phyloP scores from a whole-genome alignment of 805 yeast genomes.

The Wickerhamomyces pijperi region DNA sequence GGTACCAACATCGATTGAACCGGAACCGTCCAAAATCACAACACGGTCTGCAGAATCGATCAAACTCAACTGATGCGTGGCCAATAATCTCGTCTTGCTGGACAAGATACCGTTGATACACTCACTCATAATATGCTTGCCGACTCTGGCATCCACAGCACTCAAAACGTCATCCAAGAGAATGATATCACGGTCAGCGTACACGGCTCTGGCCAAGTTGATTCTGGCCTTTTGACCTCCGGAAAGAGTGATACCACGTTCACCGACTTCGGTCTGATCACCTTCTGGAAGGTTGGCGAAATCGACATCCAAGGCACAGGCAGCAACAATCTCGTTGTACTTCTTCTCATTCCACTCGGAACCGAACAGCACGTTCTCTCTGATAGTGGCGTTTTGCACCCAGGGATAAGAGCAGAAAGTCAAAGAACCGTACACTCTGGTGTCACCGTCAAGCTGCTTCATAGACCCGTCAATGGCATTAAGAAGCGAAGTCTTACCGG shows the following conservation, averaged over 20 bases:
- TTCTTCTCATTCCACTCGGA: conserved; percentile 33
- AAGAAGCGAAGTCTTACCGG: conserved; percentile 70
- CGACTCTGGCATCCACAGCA: conserved; percentile 83
- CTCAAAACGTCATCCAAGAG: conserved; percentile 70
- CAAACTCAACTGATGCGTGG: conserved; percentile 75
- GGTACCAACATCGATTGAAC: conserved; percentile 55
- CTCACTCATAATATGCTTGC: conserved; percentile 61
- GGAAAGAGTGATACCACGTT: conserved; percentile 75
- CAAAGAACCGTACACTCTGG: conserved; percentile 42
- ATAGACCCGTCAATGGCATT: conserved; percentile 65
- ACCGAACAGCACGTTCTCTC: conserved; percentile 68
- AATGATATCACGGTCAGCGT: conserved; percentile 54
- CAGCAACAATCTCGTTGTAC: conserved; percentile 44
- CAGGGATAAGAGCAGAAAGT: conserved; percentile 60
- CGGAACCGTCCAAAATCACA: conserved; percentile 51
- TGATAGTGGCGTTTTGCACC: conserved; percentile 74
- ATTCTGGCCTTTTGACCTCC: conserved; percentile 87
- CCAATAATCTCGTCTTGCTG: conserved; percentile 57
- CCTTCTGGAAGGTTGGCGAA: conserved; percentile 61
- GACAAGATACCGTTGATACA: conserved; percentile 53
- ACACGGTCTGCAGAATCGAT: conserved; percentile 60
- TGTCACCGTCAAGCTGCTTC: conserved; percentile 41
- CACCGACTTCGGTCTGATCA: conserved; percentile 74
- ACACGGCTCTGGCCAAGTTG: conserved; percentile 70
- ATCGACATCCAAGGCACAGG: conserved; percentile 61